A percentile compares a stretch with the other conserved stretches of the same genome.
phyloP scores from a whole-genome alignment of 169 alveolate species.

The Toxoplasma gondii region DNA sequence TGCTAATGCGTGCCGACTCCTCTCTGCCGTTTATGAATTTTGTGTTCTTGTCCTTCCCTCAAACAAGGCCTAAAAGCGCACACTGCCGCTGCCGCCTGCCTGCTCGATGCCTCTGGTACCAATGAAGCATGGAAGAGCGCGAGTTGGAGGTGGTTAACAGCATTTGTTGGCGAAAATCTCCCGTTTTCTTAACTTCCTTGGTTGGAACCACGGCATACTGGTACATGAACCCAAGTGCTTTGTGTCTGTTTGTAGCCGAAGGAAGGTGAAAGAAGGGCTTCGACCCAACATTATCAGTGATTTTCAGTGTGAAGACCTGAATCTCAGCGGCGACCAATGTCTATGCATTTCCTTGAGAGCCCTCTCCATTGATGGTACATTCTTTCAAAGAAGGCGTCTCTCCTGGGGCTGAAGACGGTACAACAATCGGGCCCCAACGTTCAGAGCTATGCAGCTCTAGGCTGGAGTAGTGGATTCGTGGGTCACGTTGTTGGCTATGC shows the following conservation, averaged over 20 bases:
- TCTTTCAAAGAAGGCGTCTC: no score
- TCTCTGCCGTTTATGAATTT: neutral
- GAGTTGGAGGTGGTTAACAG: neutral
- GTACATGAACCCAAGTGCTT: no score
- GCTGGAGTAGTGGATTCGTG: neutral
- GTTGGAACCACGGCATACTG: neutral
- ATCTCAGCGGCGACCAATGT: no score
- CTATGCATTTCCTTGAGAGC: no score
- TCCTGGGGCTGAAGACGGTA: no score
- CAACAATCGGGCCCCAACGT: neutral
- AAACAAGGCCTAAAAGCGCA: neutral
- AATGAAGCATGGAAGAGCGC: neutral
- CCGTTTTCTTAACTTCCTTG: neutral
- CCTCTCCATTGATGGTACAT: no score
- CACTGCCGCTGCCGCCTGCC: neutral
- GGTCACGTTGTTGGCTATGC: neutral
- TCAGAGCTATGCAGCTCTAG: neutral
- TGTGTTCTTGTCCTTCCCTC: neutral
- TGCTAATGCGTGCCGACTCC: neutral
- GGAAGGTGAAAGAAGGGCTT: no score
- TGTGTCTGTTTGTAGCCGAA: no score
- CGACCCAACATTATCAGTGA: no score
- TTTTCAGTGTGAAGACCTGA: no score
- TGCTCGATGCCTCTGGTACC: neutral
- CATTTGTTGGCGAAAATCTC: neutral